Evolutionary conservation across 495 filamentous ascomycete genomes (phyloP).

Genomic region (Penicillium maclennaniae): DNA sequence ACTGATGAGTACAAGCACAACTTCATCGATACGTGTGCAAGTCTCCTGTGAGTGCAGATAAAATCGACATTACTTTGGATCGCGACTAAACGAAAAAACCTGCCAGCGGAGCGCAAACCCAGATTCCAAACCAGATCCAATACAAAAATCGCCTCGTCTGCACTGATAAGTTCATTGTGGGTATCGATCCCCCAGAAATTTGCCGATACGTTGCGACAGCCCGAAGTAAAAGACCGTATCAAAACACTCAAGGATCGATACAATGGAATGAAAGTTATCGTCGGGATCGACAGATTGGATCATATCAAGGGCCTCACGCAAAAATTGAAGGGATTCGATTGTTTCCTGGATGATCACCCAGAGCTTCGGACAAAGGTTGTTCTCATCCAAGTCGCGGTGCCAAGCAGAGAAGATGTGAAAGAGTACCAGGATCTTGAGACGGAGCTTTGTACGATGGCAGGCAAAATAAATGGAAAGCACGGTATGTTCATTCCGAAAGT

Average conservation of each 20-base stretch:
- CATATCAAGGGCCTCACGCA: conserved; percentile 97
- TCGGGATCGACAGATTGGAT: conserved; percentile 89
- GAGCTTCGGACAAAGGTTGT: conserved; percentile 90
- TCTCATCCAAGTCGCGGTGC: conserved; percentile 89
- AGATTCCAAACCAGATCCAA: conserved; percentile 64
- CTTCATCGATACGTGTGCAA: conserved; percentile 79
- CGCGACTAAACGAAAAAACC: neutral
- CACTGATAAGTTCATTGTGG: conserved; percentile 84
- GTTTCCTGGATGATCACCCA: conserved; percentile 86
- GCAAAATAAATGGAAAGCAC: conserved; percentile 80
- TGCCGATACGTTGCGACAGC: conserved; percentile 65
- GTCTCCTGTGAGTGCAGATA: conserved; percentile 62
- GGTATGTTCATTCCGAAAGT: conserved; percentile 6
- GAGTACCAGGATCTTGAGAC: conserved; percentile 91
- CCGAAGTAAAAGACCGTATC: conserved; percentile 75
- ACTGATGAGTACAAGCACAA: conserved; percentile 92
- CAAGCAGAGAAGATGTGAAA: conserved; percentile 87
- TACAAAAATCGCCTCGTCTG: conserved; percentile 70
- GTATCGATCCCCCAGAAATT: conserved; percentile 93
- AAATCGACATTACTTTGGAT: conserved; percentile 48
- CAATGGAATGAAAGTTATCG: conserved; percentile 81
- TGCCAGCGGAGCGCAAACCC: conserved; percentile 18
- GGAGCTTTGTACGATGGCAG: conserved; percentile 86
- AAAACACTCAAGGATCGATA: conserved; percentile 73
- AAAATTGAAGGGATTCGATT: conserved; percentile 86